Evolutionary conservation across 2,329 filamentous ascomycete genomes (phyloP), one percentile per base, ranked within the genome.

Genomic region (Ascosphaera aggregata): DNA sequence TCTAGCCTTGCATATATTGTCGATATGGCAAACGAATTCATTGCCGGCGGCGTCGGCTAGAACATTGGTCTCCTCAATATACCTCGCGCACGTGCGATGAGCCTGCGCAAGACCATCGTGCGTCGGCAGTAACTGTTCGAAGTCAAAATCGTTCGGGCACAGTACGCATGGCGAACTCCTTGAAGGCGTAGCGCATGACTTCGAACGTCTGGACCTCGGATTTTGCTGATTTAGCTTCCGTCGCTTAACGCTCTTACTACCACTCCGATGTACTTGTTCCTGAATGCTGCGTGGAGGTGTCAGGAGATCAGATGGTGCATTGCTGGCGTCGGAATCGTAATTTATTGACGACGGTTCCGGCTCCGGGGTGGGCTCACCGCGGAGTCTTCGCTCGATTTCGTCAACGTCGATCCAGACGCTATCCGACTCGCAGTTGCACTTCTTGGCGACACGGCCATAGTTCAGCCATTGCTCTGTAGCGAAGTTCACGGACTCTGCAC

Each of bases 361-460:
- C 40, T 64, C 61, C 0, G 62, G 62, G 2, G 73, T 76, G 3
- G 69, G 65, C 54, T 95, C 85, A 34, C 89, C 89, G 39, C 85
- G 73, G 36, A 95, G 61, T 55, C 91, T 94, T 43, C 89, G 80
- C 58, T 98, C 84, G 41, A 98, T 91, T 50, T 94, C 89, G 42
- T 81, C 76, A 3, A 95, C 84, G 52, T 98, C 85, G 39, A 98
- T 84, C 85, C 91, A 98, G 2, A 98, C 89, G 50, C 86, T 95
- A 62, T 98, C 89, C 43, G 91, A 75, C 46, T 93, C 85, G 53
- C 89, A 98, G 51, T 95, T 77, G 58, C 89, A 98, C 55, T 89
- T 91, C 59, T 94, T 93, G 13, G 89, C 89, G 47, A 93, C 84
- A 49, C 84, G 81, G 17, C 85, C 89, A 64, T 89, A 94, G 38